Base-by-base conservation (phyloP, 2,329 filamentous ascomycete genomes). In the Epichloe uncinata region DNA sequence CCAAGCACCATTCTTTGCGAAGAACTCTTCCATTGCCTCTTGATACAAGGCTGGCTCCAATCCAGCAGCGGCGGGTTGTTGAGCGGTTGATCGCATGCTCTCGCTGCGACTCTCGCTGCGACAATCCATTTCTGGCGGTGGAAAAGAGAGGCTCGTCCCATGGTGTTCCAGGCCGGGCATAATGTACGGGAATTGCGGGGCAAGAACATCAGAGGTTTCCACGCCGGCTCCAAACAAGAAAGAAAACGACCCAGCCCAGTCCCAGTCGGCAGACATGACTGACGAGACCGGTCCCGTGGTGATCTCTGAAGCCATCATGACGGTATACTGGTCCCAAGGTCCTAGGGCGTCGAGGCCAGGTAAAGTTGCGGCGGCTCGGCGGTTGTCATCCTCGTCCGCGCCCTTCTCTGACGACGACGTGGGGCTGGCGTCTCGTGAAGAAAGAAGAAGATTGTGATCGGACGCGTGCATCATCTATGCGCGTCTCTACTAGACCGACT, bases 1-100 rank as follows among this genome's bases (percentile, higher is more conserved):
- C 51, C 65, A 67, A 0, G 68, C 69, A 11, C 71, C 71, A 42
- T 65, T 65, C 48, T 71, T 61, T 45, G 63, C 58, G 50, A 69
- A 66, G 51, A 69, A 67, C 16, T 67, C 63, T 15, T 68, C 64
- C 37, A 67, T 64, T 2, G 58, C 55, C 1, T 58, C 60, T 40
- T 50, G 43, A 26, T 50, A 48, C 6, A 47, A 36, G 5, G 15
- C 37, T 36, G 35, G 48, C 35, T 44, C 46, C 45, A 50, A 38
- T 8, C 13, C 48, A 15, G 50, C 5, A n/a, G 6, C 38, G 22
- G 38, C 38, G 22, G 38, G 42, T n/a, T 42, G 16, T 2, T 47
- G 38, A 2, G 3, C 12, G 12, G 41, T 3, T n/a, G 15, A 43
- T 5, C 1, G 41, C 41, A 16, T 30, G 26, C 12, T 30, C 20